phyloP scores from a whole-genome alignment of 2,329 filamentous ascomycete species.

The Penicillium hordei region DNA sequence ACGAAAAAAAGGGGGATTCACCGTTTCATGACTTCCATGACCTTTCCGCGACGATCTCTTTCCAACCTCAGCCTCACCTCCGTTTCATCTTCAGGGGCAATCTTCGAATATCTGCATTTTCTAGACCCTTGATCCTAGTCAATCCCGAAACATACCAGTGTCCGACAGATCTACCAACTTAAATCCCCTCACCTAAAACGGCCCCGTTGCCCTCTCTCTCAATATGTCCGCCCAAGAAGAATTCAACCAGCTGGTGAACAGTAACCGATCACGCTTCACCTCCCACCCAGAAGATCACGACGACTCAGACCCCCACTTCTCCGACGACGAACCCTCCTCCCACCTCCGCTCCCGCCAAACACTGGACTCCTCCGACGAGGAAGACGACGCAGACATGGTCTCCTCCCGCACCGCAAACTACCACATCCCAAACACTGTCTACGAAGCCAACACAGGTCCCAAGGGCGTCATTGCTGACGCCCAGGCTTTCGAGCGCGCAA shows the following conservation, averaged over 20 bases:
- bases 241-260: constrained; percentile 45
- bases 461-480: constrained; percentile 55
- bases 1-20: constrained; percentile 10
- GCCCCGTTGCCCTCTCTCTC: constrained; percentile 20
- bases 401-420: constrained; percentile 39
- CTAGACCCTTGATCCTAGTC: background rate
- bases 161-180: constrained; percentile 4
- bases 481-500: constrained; percentile 50
- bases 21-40: constrained; percentile 17
- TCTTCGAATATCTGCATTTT: background rate
- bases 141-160: background rate
- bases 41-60: constrained; percentile 28
- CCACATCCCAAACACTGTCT: constrained; percentile 47
- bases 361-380: constrained; percentile 35
- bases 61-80: constrained; percentile 26
- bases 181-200: constrained; percentile 13
- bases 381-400: constrained; percentile 35
- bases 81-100: constrained; percentile 19
- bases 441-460: constrained; percentile 52
- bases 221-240: constrained; percentile 50
- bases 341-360: constrained; percentile 18
- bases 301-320: constrained; percentile 29
- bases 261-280: constrained; percentile 35
- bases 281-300: constrained; percentile 47
- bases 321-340: constrained; percentile 24